Evolutionary conservation across 2,329 filamentous ascomycete species (phyloP).

Genomic region (Magnaporthiopsis rhizophila): DNA sequence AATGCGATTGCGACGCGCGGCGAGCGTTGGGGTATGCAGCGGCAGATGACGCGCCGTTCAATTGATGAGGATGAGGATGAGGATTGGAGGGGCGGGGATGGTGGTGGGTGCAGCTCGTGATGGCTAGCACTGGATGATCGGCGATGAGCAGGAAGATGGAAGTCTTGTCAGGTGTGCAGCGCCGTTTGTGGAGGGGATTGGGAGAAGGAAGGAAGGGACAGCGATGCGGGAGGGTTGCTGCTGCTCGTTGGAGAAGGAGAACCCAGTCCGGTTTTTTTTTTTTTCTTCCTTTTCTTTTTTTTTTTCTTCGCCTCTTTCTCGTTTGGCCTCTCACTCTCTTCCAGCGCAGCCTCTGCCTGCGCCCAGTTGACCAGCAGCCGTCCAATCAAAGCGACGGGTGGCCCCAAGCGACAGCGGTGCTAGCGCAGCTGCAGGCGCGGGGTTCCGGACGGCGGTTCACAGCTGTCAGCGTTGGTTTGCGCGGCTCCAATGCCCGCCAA

Average conservation of each 20-base stretch:
- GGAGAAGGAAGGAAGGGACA: background rate
- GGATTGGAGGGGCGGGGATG: too few species aligned
- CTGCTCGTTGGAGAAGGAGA: background rate
- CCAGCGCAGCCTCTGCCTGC: background rate
- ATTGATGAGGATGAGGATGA: background rate
- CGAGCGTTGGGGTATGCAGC: background rate
- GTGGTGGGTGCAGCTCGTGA: background rate
- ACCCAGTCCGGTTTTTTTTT: background rate
- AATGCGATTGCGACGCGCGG: background rate
- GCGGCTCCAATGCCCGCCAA: background rate
- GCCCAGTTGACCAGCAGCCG: background rate
- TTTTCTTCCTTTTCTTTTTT: background rate
- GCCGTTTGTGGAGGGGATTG: background rate
- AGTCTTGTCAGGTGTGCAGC: background rate
- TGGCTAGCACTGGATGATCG: background rate
- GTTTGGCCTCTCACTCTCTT: background rate
- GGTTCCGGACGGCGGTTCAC: background rate
- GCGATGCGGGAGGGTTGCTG: background rate
- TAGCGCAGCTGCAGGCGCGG: background rate
- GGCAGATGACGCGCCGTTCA: background rate
- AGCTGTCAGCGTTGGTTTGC: background rate
- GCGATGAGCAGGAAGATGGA: background rate
- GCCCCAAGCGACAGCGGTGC: background rate
- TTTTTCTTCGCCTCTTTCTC: too few species aligned
- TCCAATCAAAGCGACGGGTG: background rate